Conservation (phyloP, 148 eudicot genomes). For the Vaccinium corymbosum region DNA sequence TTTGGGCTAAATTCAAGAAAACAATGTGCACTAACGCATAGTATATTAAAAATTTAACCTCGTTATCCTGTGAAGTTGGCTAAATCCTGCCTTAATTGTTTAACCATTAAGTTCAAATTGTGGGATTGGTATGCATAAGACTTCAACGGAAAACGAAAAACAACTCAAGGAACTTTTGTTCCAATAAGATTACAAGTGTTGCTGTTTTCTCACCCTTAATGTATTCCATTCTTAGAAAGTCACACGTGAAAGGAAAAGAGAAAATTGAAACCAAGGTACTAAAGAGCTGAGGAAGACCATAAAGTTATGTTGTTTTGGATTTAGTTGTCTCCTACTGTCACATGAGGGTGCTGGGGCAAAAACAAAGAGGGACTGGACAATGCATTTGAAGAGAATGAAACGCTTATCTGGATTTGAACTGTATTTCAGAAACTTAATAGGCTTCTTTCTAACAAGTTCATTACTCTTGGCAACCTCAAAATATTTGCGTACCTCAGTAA, state of each 20-base stretch:
- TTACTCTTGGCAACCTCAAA: neutral
- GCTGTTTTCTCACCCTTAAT: neutral
- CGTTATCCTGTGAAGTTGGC: neutral
- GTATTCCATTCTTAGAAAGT: neutral
- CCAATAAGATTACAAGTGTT: neutral
- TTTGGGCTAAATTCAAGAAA: neutral
- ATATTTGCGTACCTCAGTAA: neutral
- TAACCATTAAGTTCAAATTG: slow-evolving; percentile 1
- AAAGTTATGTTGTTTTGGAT: neutral
- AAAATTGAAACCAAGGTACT: neutral
- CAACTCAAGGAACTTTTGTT: neutral
- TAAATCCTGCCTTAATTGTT: neutral
- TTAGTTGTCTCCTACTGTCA: neutral
- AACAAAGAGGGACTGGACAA: neutral
- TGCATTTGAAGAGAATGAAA: neutral
- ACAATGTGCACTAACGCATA: neutral
- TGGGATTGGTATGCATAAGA: neutral
- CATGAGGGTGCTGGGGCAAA: neutral
- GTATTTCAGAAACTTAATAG: neutral
- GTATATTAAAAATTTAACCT: neutral
- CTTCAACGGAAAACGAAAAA: neutral
- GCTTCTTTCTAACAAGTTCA: neutral
- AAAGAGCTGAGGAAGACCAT: neutral
- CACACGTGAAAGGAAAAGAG: neutral
- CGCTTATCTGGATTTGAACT: neutral